These are phyloP conservation scores for Trichocladium uniseriatum DNA, from an alignment of 495 filamentous ascomycete species.

Conservation along the genomic window DNA sequence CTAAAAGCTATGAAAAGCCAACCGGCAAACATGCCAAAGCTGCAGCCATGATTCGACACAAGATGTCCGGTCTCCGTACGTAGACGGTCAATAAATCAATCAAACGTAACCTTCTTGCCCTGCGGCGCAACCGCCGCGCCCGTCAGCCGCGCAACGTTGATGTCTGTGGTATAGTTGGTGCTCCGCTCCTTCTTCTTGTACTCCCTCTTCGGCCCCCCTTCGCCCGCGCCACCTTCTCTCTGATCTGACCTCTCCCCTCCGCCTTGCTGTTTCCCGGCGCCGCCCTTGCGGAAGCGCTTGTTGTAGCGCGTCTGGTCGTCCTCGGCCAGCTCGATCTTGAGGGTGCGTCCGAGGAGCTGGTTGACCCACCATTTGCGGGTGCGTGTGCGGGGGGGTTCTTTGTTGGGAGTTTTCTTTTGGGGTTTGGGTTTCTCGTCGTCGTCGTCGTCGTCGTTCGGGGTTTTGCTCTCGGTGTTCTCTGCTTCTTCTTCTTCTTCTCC, in stretches of 20 bases:
- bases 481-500: conserved; percentile 9
- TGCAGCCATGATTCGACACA: too few species aligned
- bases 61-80: too few species aligned
- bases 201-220: conserved; percentile 9
- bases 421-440: conserved; percentile 6
- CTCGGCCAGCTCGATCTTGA: conserved; percentile 90
- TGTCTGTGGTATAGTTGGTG: conserved; percentile 26
- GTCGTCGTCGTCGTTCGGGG: neutral
- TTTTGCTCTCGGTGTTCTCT: too few species aligned
- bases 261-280: neutral
- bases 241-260: neutral
- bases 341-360: conserved; percentile 59
- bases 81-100: too few species aligned
- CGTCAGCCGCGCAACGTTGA: conserved; percentile 46
- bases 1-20: neutral
- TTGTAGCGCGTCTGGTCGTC: conserved; percentile 78
- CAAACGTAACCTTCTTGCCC: conserved; percentile 80
- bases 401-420: conserved; percentile 2
- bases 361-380: conserved; percentile 75
- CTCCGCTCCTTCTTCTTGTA: conserved; percentile 21
- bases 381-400: conserved; percentile 41
- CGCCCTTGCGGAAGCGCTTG: conserved; percentile 72
- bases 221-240: conserved; percentile 1
- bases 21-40: neutral
- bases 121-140: conserved; percentile 70